Evolutionary conservation across 768 basidiomycete genomes (phyloP).

Genomic region (Heimioporus sp.): DNA sequence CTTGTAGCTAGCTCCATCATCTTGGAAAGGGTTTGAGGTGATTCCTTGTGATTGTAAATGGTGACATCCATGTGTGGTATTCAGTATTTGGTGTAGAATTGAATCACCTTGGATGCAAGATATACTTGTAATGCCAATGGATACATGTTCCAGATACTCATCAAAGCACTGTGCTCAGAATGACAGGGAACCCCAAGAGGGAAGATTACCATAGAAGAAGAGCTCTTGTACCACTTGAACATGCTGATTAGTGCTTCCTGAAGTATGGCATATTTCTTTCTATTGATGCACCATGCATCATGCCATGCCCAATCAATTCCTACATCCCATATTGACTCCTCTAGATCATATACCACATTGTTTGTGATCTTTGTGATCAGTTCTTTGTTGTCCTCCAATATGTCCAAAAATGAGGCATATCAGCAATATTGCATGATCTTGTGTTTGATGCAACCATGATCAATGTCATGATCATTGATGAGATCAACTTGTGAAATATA

Average conservation of each 20-base stretch:
- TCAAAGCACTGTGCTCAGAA: background rate
- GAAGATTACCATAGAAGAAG: background rate
- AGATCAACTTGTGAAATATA: background rate
- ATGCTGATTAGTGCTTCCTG: conserved; percentile 4
- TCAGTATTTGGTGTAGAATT: conserved; percentile 3
- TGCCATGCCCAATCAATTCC: conserved; percentile 7
- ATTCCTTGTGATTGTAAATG: conserved; percentile 5
- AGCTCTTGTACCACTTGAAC: conserved; percentile 11
- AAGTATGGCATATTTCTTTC: background rate
- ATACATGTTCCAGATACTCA: conserved; percentile 4
- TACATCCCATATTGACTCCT: background rate
- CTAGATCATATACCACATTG: conserved; percentile 1
- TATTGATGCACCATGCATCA: conserved; percentile 10
- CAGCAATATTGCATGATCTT: background rate
- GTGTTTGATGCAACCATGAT: background rate
- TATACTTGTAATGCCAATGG: conserved; percentile 8
- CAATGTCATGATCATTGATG: background rate
- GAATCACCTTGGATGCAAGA: conserved; percentile 3
- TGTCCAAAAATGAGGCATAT: conserved; percentile 4
- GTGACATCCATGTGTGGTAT: background rate
- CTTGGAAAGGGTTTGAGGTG: background rate
- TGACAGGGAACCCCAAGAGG: background rate
- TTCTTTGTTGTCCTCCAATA: conserved; percentile 2
- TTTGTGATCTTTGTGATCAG: background rate
- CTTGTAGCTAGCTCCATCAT: conserved; percentile 5